Evolutionary conservation across 805 yeast species (phyloP), one percentile per base, ranked within the genome.

Genomic region (Cyberlindnera mississippiensis): DNA sequence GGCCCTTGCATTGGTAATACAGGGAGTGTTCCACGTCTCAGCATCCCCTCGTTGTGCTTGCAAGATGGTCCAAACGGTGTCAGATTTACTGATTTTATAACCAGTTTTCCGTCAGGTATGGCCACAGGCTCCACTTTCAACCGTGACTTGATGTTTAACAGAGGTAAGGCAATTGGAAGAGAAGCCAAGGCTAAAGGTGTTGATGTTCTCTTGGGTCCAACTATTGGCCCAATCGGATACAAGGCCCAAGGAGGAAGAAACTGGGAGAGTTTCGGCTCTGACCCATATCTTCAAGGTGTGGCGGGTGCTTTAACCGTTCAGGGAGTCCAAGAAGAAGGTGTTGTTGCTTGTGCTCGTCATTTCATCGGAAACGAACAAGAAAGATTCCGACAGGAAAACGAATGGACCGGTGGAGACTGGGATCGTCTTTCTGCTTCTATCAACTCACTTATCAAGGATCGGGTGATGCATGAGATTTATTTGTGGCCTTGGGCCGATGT

Each of bases 401-500:
- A 76, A 46, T 71, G 77, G 73, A 60, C 68, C 22, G 76, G 71
- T 3, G 62, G 58, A 29, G 63, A 64, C 16, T 73, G 73, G 72
- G 69, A 66, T 39, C 57, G 55, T n/a, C 60, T 75, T 26, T 55
- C 64, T 15, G 59, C 61, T 6, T 66, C 80, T 4, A 63, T 76
- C 18, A 71, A 77, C 45, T 64, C 80, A 9, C 74, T 76, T 44
- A 74, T 78, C 34, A 82, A 78, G 42, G 84, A 78, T 53, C 63
- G 79, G 22, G 73, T 79, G 2, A 69, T 80, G 73, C 84, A 76
- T 53, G 85, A 80, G 51, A 55, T 77, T 2, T 79, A 73, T 55
- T 56, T 77, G 35, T 78, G 85, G 85, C 85, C 85, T 10, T 80
- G 76, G 63, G 82, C 82, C 6, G 82, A 79, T 50, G 75, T 75